phyloP scores from a whole-genome alignment of 1,139 yeast species.

The Debaryomyces fabryi region DNA sequence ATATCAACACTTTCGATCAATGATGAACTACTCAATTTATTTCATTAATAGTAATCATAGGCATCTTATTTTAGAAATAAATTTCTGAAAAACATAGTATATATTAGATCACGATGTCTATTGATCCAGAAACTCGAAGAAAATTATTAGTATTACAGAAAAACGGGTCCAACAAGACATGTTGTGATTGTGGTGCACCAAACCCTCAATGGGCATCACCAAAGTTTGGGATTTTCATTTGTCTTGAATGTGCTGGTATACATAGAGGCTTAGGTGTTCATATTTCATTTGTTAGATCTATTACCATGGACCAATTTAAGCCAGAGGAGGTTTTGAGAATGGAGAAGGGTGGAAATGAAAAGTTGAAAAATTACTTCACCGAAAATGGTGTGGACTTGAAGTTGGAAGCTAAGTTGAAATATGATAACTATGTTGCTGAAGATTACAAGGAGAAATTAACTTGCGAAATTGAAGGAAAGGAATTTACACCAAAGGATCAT shows the following conservation, averaged over 20 bases:
- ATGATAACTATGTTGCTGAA: constrained; percentile 88
- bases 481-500: constrained; percentile 69
- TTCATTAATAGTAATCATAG: background rate
- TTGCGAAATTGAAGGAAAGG: constrained; percentile 72
- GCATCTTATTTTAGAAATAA: background rate
- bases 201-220: constrained; percentile 99
- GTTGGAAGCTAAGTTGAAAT: constrained; percentile 72
- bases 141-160: constrained; percentile 80
- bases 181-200: constrained; percentile 94
- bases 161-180: constrained; percentile 78
- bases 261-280: constrained; percentile 98
- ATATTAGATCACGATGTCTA: constrained; percentile 51
- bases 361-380: constrained; percentile 67
- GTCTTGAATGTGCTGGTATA: constrained; percentile 96
- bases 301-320: constrained; percentile 97
- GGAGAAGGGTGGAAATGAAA: constrained; percentile 94
- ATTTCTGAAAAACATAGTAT: background rate
- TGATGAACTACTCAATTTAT: background rate
- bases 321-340: constrained; percentile 85
- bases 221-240: constrained; percentile 92
- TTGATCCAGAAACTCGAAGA: constrained; percentile 88
- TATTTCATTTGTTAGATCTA: constrained; percentile 92
- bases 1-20: constrained; percentile 1
- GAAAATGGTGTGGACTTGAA: constrained; percentile 71
- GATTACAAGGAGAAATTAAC: constrained; percentile 86